Evolutionary conservation across 495 filamentous ascomycete genomes (phyloP).

Genomic region (Glutinoglossum americanum): DNA sequence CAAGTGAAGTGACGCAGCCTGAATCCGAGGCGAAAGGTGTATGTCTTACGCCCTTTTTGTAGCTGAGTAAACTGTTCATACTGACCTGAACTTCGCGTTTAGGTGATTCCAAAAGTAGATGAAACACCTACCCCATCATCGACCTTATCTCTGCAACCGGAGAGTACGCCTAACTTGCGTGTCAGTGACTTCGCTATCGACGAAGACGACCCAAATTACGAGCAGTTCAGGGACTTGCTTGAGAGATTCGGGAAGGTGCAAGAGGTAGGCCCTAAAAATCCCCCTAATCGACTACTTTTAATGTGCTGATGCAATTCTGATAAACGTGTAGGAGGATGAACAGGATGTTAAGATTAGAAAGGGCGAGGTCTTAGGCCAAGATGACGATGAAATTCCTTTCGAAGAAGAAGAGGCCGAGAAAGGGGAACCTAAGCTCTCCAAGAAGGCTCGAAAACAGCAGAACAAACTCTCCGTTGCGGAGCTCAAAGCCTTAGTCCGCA

Average conservation of each 20-base stretch:
- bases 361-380: slow-evolving; percentile 66
- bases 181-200: slow-evolving; percentile 20
- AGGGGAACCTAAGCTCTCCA: slow-evolving; percentile 50
- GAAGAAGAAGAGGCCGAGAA: slow-evolving; percentile 54
- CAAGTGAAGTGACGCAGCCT: slow-evolving; percentile 10
- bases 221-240: slow-evolving; percentile 62
- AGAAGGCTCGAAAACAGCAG: slow-evolving; percentile 77
- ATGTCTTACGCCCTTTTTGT: background rate
- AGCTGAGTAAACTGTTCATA: background rate
- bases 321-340: slow-evolving; percentile 25
- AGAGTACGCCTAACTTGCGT: background rate
- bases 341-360: slow-evolving; percentile 47
- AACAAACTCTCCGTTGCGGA: slow-evolving; percentile 89
- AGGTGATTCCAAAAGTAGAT: slow-evolving; percentile 1
- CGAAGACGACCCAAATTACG: slow-evolving; percentile 54
- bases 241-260: slow-evolving; percentile 36
- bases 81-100: background rate
- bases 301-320: background rate
- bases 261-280: background rate
- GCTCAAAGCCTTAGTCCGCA: slow-evolving; percentile 74
- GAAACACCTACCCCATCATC: background rate
- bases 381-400: slow-evolving; percentile 76
- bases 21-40: slow-evolving; percentile 11
- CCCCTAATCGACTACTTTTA: background rate
- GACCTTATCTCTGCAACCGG: background rate